A percentile compares a stretch with the other conserved stretches of the same genome.
Conservation (phyloP, 1,284 basidiomycete species). For the Ustilago tritici region DNA sequence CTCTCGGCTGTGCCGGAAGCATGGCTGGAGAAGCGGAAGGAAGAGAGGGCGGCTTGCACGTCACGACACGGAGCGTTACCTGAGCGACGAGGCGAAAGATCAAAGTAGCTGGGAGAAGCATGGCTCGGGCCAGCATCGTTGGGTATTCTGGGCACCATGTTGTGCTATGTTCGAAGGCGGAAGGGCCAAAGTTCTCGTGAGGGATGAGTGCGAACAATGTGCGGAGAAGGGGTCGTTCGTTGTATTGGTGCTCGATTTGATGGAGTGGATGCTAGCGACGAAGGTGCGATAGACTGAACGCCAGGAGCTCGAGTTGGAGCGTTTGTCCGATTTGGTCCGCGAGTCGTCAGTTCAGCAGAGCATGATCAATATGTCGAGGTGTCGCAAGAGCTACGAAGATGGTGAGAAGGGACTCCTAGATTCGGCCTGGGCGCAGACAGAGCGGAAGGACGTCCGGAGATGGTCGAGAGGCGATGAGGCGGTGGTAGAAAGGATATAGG, state of each 20-base stretch:
- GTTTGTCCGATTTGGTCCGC: not conserved
- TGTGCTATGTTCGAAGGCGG: conserved; percentile 1
- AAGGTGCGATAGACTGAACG: not conserved
- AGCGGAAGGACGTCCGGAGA: not conserved
- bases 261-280: not conserved
- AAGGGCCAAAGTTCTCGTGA: not conserved
- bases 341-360: not conserved
- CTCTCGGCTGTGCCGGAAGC: conserved; percentile 17
- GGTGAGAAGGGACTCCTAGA: not conserved
- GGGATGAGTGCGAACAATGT: not conserved
- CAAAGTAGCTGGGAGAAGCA: conserved; percentile 18
- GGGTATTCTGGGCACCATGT: conserved; percentile 33
- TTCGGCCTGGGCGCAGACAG: not conserved
- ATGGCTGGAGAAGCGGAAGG: conserved; percentile 36
- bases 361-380: not conserved
- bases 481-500: not conserved
- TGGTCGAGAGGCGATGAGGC: not conserved
- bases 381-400: not conserved
- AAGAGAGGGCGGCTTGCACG: conserved; percentile 33
- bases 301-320: not conserved
- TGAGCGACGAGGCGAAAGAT: conserved; percentile 22
- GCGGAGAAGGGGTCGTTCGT: not conserved
- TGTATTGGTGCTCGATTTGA: not conserved
- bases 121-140: conserved; percentile 21
- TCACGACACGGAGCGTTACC: conserved; percentile 29